Evolutionary conservation across 768 basidiomycete species (phyloP).

Genomic region (Leccinum disarticulatum): DNA sequence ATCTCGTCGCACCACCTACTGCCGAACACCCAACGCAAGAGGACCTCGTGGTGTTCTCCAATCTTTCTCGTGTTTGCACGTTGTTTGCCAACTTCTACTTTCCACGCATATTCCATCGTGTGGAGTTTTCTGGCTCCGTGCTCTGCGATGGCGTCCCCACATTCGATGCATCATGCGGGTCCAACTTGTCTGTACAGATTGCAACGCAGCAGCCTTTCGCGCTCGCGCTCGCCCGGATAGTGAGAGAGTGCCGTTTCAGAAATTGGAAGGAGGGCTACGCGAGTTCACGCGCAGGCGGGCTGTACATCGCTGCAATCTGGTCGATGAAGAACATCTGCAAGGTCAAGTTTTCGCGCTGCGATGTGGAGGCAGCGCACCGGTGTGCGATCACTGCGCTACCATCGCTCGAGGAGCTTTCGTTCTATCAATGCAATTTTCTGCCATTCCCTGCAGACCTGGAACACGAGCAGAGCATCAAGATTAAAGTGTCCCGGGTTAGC

Average conservation of each 20-base stretch:
- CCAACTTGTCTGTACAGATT: background rate
- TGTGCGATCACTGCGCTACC: constrained; percentile 6
- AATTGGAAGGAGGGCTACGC: background rate
- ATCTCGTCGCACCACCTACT: constrained; percentile 26
- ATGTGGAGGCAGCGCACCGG: constrained; percentile 19
- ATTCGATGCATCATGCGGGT: background rate
- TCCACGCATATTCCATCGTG: constrained; percentile 40
- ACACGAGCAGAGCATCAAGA: background rate
- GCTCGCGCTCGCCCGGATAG: background rate
- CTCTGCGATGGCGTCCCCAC: background rate
- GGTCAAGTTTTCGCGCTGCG: constrained; percentile 10
- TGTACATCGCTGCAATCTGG: constrained; percentile 1
- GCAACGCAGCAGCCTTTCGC: background rate
- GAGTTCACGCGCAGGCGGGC: background rate
- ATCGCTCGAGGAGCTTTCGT: constrained; percentile 20
- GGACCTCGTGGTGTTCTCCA: constrained; percentile 8
- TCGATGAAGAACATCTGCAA: constrained; percentile 20
- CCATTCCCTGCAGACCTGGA: background rate
- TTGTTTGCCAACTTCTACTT: constrained; percentile 41
- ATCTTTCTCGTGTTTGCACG: constrained; percentile 42
- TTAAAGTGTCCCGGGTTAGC: background rate
- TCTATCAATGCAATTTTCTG: background rate
- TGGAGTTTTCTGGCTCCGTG: constrained; percentile 26
- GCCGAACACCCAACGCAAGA: constrained; percentile 13
- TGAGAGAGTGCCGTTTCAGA: constrained; percentile 1